Base-by-base conservation (phyloP, 306 rosid genomes). In the Pachyrhizus erosus region DNA sequence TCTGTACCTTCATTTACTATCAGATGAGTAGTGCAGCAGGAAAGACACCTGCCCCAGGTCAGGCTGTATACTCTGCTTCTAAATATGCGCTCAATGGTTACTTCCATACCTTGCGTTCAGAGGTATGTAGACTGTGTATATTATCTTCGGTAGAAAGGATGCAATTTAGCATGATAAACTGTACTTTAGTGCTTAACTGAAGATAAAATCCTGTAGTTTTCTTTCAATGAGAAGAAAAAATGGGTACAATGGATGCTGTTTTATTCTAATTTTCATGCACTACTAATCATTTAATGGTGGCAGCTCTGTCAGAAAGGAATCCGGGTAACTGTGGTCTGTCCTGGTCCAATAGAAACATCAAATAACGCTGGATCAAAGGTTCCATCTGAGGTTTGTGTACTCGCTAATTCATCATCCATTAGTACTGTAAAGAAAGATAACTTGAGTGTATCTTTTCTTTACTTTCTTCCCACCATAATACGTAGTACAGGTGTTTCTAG, bases 1-100 rank as follows among this genome's bases (percentile, higher is more conserved):
- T 72, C 70, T 85, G 18, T 83, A 75, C 65, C 73, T 55, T 12
- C 84, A 66, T 72, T 81, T 78, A 58, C 58, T 29, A 81, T 83
- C 89, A 95, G 99, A 89, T 96, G 94, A 96, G 99, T 89, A 96
- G 98, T 80, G 96, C 98, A 67, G 99, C 98, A 5, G 98, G 97
- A 82, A 93, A 96, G 85, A 84, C 91, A 76, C 99, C 98, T 76
- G 96, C 99, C 57, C 98, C 98, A 0, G 98, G 99, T 78, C 99
- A 96, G 87, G 93, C 99, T 33, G 80, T 96, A 76, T 96, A 96
- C 87, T 90, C 99, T 11, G 98, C 99, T 57, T 93, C 99, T 71
- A 95, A 93, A 87, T 86, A 78, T 80, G 99, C 99, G 39, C 88
- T 95, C 39, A 95, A 95, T 81, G 99, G 99, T 10, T 95, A 91